Evolutionary conservation across 345 rosid genomes (phyloP), one percentile per base, ranked within the genome.

Genomic region (Jatropha curcas): DNA sequence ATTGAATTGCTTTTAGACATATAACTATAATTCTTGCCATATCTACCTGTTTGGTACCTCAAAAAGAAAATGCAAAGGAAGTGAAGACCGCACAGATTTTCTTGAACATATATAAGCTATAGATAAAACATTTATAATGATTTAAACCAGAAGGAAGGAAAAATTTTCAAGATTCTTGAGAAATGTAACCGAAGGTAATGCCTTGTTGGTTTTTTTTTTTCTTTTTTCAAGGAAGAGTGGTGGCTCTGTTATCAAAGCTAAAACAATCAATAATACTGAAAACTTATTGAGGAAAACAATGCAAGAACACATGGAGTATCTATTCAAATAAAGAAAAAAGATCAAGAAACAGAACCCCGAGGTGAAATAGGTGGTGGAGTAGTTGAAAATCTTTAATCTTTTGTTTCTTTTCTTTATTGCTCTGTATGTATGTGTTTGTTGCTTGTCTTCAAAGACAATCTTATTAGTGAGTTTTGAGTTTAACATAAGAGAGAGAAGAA

Each of bases 261-360:
- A 82, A 80, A 81, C 83, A 74, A 77, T 74, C 86, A 78, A 76
- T 60, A 73, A 65, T 65, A 72, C 78, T 82, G 84, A 79, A n/a
- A 10, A 80, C 45, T 53, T 30, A n/a, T 85, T 86, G 83, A 75
- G 83, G 92, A 90, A 92, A 88, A 86, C 96, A 68, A 92, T 86
- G 97, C 87, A 87, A 67, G 60, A 83, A 68, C 96, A 92, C 97
- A 85, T 92, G 95, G 77, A 39, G 78, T 27, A 80, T 67, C 74
- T 73, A 71, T 68, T 79, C 75, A 70, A 71, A 68, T 43, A 31
- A 73, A 69, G 14, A 73, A 73, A 67, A 35, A 68, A 58, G 65
- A 71, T 64, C 22, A 51, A 69, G 67, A 46, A 76, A 84, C 88
- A 82, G 92, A 87, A 87, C 89, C 93, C 82, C 97, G 93, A 86